Conservation (phyloP, 2,329 filamentous ascomycete species). For the Fusarium ambrosium region DNA sequence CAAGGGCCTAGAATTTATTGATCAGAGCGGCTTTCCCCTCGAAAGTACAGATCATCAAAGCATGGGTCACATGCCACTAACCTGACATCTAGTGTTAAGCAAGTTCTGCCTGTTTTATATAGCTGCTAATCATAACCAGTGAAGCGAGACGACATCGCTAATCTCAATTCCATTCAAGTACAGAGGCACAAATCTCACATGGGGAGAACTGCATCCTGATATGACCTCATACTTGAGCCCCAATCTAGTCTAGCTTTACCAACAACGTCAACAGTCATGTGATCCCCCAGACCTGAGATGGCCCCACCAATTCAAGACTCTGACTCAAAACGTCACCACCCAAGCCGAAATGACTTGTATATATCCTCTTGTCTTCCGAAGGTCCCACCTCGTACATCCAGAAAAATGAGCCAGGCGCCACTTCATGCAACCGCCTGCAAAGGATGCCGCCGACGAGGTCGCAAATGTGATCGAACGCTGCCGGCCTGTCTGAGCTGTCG, state of each 20-base stretch:
- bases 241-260: neutral
- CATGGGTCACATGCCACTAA: neutral
- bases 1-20: neutral
- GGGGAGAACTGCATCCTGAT: neutral
- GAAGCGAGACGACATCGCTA: neutral
- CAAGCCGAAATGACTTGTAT: neutral
- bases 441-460: neutral
- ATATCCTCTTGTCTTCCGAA: neutral
- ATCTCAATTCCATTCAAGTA: neutral
- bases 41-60: neutral
- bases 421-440: neutral
- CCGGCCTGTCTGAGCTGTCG: conserved; percentile 8
- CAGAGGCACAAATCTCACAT: neutral
- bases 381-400: too few relatives aligned
- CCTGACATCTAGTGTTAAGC: neutral
- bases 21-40: neutral
- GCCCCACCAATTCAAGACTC: neutral
- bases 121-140: neutral
- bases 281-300: neutral
- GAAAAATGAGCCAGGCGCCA: neutral
- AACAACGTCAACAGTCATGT: neutral
- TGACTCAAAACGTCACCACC: neutral
- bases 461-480: conserved; percentile 7
- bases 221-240: conserved; percentile 10
- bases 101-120: neutral